Evolutionary conservation across 1,284 basidiomycete species (phyloP).

Genomic region (Coniferiporia sulphurascens): DNA sequence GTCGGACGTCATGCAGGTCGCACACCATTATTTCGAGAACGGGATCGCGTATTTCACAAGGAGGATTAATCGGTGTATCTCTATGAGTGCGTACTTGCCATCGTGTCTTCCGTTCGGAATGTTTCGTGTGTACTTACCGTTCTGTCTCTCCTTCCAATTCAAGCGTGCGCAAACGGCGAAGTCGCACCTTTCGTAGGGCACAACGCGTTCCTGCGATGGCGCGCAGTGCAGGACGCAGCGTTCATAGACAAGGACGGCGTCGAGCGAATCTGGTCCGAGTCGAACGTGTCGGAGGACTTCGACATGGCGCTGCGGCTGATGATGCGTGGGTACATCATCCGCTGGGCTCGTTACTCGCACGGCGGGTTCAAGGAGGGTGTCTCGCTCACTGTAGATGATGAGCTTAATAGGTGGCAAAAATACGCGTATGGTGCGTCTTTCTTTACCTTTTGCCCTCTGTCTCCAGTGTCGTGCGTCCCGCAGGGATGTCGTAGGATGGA

Average conservation of each 20-base stretch:
- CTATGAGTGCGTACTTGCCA: slow-evolving; percentile 33
- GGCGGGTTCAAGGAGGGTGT: slow-evolving; percentile 86
- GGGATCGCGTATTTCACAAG: slow-evolving; percentile 81
- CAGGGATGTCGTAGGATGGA: too few species aligned
- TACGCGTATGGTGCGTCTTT: slow-evolving; percentile 55
- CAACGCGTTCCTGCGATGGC: slow-evolving; percentile 85
- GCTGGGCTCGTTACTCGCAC: slow-evolving; percentile 81
- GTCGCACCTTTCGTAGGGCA: slow-evolving; percentile 86
- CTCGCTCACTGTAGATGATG: slow-evolving; percentile 74
- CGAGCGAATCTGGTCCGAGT: slow-evolving; percentile 79
- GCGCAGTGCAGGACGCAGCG: slow-evolving; percentile 74
- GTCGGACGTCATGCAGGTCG: slow-evolving; percentile 83
- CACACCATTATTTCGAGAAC: slow-evolving; percentile 82
- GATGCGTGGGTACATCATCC: slow-evolving; percentile 67
- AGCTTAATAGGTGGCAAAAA: slow-evolving; percentile 83
- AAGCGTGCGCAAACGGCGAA: slow-evolving; percentile 70
- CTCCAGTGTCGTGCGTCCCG: too few species aligned
- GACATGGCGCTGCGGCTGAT: slow-evolving; percentile 66
- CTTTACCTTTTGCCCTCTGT: too few species aligned
- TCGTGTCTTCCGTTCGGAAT: too few species aligned
- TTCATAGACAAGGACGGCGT: slow-evolving; percentile 65
- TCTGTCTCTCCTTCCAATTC: too few species aligned
- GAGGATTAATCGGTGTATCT: slow-evolving; percentile 73
- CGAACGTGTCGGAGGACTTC: slow-evolving; percentile 82
- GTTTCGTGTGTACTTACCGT: too few species aligned